These are phyloP conservation scores for Wickerhamiella siamensis DNA, from an alignment of 805 yeast genomes.

Conservation along the genomic window DNA sequence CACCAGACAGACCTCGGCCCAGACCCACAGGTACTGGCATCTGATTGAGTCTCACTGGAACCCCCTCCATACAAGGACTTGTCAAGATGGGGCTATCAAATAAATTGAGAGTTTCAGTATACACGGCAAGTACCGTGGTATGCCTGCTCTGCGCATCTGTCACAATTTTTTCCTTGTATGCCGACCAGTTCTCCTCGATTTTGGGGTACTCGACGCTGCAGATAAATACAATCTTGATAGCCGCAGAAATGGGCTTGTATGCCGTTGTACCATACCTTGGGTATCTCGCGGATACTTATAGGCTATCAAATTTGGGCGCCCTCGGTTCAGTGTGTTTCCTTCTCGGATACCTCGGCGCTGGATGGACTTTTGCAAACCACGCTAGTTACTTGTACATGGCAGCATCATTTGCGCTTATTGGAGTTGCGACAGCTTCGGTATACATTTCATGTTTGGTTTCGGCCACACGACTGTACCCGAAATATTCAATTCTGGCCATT, in stretches of 20 bases:
- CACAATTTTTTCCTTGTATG: constrained; percentile 64
- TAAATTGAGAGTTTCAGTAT: constrained; percentile 1
- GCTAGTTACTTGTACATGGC: constrained; percentile 18
- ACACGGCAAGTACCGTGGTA: constrained; percentile 9
- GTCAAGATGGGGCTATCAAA: too few species aligned
- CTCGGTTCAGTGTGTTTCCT: constrained; percentile 45
- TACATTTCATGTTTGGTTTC: constrained; percentile 33
- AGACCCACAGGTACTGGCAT: too few species aligned
- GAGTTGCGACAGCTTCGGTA: constrained; percentile 27
- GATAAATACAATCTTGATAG: constrained; percentile 59
- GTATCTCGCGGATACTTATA: constrained; percentile 69
- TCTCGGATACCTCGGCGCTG: constrained; percentile 51
- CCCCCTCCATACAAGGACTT: too few species aligned
- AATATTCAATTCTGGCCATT: constrained; percentile 63
- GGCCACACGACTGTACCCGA: constrained; percentile 76
- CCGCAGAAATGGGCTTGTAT: constrained; percentile 70
- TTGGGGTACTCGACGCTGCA: constrained; percentile 51
- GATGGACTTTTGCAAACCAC: constrained; percentile 22
- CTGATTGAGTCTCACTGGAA: too few species aligned
- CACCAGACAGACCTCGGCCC: too few species aligned
- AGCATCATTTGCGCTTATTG: constrained; percentile 23
- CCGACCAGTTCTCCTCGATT: constrained; percentile 48
- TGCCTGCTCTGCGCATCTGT: constrained; percentile 72
- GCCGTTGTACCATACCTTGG: constrained; percentile 73
- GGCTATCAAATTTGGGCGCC: constrained; percentile 58